phyloP scores from a whole-genome alignment of 2,329 filamentous ascomycete genomes.

The Fusarium chuoi region DNA sequence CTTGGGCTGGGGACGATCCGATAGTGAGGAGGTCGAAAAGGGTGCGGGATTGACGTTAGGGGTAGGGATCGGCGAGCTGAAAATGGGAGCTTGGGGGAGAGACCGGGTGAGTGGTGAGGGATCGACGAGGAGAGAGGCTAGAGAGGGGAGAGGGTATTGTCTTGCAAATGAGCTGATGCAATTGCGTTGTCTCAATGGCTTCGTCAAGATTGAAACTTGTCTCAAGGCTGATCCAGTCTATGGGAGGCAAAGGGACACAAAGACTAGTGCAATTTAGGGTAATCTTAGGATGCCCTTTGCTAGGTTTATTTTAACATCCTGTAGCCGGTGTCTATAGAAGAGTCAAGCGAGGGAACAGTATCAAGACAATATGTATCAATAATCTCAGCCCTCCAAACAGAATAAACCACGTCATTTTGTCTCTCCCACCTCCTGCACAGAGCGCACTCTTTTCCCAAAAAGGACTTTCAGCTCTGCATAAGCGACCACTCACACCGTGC shows the following conservation, averaged over 20 bases:
- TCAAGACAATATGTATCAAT: background rate
- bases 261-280: too few relatives aligned
- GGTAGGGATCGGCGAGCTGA: constrained; percentile 31
- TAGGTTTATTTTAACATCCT: too few relatives aligned
- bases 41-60: background rate
- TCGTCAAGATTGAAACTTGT: background rate
- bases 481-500: background rate
- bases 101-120: constrained; percentile 16
- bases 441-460: constrained; percentile 18
- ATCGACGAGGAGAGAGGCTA: background rate
- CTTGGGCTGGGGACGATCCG: background rate
- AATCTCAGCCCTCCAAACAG: background rate
- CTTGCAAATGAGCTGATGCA: background rate
- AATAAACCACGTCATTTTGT: constrained; percentile 26
- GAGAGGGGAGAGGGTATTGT: background rate
- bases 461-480: constrained; percentile 28
- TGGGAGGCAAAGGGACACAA: too few relatives aligned
- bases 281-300: too few relatives aligned
- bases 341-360: background rate
- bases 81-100: background rate
- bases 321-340: background rate
- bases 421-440: background rate
- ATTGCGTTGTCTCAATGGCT: background rate
- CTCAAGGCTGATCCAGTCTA: background rate
- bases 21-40: constrained; percentile 17